phyloP scores from a whole-genome alignment of 129 eudicot species.

The Escallonia rubra region DNA sequence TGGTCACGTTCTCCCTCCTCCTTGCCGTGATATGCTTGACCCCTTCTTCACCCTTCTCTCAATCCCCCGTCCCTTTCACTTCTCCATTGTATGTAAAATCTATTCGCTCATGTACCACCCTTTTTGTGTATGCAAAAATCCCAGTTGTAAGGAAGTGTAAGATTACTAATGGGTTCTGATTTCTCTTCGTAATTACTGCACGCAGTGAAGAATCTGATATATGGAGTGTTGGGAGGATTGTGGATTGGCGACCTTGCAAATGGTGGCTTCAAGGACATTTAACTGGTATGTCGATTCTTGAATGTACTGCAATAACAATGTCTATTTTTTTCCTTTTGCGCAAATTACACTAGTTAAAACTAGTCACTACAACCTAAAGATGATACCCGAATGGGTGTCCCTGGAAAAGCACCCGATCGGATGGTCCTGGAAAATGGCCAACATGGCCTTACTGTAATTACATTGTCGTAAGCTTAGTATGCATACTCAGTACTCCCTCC shows the following conservation, averaged over 20 bases:
- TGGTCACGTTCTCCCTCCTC: constrained; percentile 33
- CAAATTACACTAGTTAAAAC: too few relatives aligned
- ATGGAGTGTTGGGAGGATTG: constrained; percentile 60
- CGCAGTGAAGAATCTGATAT: constrained; percentile 37
- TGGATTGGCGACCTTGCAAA: constrained; percentile 80
- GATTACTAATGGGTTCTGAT: neutral
- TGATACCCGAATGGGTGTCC: too few relatives aligned
- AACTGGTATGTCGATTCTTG: constrained; percentile 41
- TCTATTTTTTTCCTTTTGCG: too few relatives aligned
- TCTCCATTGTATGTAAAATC: constrained; percentile 25
- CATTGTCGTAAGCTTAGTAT: too few relatives aligned
- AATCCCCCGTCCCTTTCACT: constrained; percentile 16
- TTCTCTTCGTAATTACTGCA: constrained; percentile 10
- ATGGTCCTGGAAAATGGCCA: too few relatives aligned
- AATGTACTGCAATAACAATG: too few relatives aligned
- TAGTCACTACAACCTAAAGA: too few relatives aligned
- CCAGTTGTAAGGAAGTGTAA: neutral
- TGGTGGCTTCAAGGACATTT: constrained; percentile 80
- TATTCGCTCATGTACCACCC: neutral
- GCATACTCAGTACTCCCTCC: too few relatives aligned
- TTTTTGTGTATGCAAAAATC: neutral
- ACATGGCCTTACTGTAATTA: too few relatives aligned
- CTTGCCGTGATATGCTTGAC: constrained; percentile 34
- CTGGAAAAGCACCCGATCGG: too few relatives aligned
- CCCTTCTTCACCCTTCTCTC: constrained; percentile 45